Evolutionary conservation across 2,329 filamentous ascomycete species (phyloP).

Genomic region (Beauveria brongniartii): DNA sequence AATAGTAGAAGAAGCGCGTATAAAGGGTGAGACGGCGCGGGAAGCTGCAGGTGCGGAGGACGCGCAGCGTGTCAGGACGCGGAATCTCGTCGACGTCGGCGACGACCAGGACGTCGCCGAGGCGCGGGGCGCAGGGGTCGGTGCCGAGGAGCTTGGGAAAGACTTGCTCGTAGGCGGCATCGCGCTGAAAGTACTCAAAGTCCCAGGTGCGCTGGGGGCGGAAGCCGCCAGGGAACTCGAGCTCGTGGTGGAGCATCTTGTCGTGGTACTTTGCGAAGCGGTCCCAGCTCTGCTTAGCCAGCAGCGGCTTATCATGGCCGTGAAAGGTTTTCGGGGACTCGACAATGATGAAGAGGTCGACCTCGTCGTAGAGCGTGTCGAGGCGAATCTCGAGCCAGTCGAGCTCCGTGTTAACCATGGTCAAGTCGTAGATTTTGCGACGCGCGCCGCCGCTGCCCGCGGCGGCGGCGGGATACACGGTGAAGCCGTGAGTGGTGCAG

Average conservation of each 20-base stretch:
- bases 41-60: slow-evolving; percentile 43
- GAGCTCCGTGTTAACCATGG: slow-evolving; percentile 34
- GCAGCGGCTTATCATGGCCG: slow-evolving; percentile 43
- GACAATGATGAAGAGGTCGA: slow-evolving; percentile 59
- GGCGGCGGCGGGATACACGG: too few species aligned
- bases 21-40: slow-evolving; percentile 43
- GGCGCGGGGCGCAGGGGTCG: slow-evolving; percentile 26
- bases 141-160: slow-evolving; percentile 38
- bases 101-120: slow-evolving; percentile 48
- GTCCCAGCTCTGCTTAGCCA: slow-evolving; percentile 43
- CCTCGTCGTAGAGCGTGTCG: slow-evolving; percentile 44
- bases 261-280: slow-evolving; percentile 27
- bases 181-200: slow-evolving; percentile 42
- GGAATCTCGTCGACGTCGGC: slow-evolving; percentile 54
- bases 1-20: slow-evolving; percentile 49
- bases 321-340: slow-evolving; percentile 54
- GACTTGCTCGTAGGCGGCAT: slow-evolving; percentile 35
- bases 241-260: slow-evolving; percentile 53
- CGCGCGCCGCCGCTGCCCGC: too few species aligned
- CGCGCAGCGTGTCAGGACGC: slow-evolving; percentile 38
- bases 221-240: slow-evolving; percentile 33
- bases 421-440: slow-evolving; percentile 15
- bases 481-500: too few species aligned
- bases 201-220: slow-evolving; percentile 35
- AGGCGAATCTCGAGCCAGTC: slow-evolving; percentile 59